A percentile compares a stretch with the other conserved stretches of the same genome.
phyloP scores from a whole-genome alignment of 129 eudicot species.

The Helichrysum umbraculigerum region DNA sequence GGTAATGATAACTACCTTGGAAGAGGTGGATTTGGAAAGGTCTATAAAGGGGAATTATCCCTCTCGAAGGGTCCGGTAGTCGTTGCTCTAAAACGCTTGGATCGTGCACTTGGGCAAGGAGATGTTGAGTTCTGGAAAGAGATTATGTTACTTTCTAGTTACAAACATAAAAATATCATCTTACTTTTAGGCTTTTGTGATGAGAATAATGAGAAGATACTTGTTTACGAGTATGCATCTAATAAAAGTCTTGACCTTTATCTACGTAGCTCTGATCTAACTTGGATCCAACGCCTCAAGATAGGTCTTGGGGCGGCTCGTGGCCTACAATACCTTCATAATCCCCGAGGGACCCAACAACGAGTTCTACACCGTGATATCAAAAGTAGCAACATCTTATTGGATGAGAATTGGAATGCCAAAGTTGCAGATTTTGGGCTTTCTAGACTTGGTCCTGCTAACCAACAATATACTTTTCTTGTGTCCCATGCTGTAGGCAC shows the following conservation, averaged over 20 bases:
- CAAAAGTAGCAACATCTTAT: constrained; percentile 19
- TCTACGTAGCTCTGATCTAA: not conserved
- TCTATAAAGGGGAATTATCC: not conserved
- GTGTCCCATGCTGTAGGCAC: constrained; percentile 7
- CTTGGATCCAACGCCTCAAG: constrained; percentile 15
- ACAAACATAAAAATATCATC: constrained; percentile 15
- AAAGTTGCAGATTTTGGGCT: constrained; percentile 18
- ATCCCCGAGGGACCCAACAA: not conserved
- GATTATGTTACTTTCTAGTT: constrained; percentile 11
- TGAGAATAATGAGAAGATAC: not conserved
- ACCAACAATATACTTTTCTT: not conserved
- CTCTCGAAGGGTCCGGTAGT: not conserved
- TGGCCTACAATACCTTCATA: constrained; percentile 15
- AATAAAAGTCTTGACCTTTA: constrained; percentile 7
- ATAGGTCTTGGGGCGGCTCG: constrained; percentile 20
- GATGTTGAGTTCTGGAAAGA: constrained; percentile 7
- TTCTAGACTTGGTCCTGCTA: not conserved
- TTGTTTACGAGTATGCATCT: constrained; percentile 9
- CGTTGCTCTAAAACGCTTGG: constrained; percentile 13
- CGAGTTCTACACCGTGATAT: not conserved
- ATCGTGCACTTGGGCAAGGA: not conserved
- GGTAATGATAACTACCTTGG: not conserved
- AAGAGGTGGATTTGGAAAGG: constrained; percentile 15
- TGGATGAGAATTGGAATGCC: constrained; percentile 13
- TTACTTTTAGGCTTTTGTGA: constrained; percentile 9